Evolutionary conservation across 805 yeast genomes (phyloP), one percentile per base, ranked within the genome.

Genomic region (Ogataea populi-albae): DNA sequence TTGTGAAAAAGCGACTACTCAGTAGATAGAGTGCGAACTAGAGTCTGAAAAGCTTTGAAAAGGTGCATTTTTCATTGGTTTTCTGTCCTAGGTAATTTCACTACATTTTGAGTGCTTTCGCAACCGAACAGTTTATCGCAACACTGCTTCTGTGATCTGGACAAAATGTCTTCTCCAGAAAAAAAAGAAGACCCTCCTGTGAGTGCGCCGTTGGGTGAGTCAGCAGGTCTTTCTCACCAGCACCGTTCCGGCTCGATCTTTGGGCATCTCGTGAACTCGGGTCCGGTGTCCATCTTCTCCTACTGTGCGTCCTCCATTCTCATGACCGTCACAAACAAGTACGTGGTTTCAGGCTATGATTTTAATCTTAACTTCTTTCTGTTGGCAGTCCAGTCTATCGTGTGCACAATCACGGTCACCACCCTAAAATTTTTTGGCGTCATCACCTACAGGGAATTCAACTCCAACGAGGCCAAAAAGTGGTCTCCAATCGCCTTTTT

Each of bases 271-370:
- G 73, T 71, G 42, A 76, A 75, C 57, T 71, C 77, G 10, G 81
- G 77, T 6, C 81, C 81, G 8, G 55, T 84, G 40, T 83, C 95
- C 32, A 85, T 86, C 52, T 57, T 81, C 40, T 74, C 84, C 23
- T 93, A 93, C 77, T 93, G 99, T 73, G 71, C 74, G 37, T 86
- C 98, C 16, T 93, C 98, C 17, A 93, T 93, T 50, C 68, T 93
- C 61, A 93, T 93, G 98, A 93, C 98, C 20, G 88, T 89, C 44
- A 89, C 98, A 42, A 93, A 93, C 75, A 93, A 93, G 68, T 91
- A 81, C 59, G 98, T 93, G 41, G 83, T 93, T 40, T 75, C 85
- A 17, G 87, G 84, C 19, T 72, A 70, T 49, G 66, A 73, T 19
- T 78, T 84, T 60, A 73, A 81, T 60, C 76, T 93, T 75, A 88